A percentile compares a stretch with the other conserved stretches of the same genome.
These are phyloP conservation scores for Cylindrodendrum hubeiense DNA, from an alignment of 2,329 filamentous ascomycete species.

Conservation along the genomic window DNA sequence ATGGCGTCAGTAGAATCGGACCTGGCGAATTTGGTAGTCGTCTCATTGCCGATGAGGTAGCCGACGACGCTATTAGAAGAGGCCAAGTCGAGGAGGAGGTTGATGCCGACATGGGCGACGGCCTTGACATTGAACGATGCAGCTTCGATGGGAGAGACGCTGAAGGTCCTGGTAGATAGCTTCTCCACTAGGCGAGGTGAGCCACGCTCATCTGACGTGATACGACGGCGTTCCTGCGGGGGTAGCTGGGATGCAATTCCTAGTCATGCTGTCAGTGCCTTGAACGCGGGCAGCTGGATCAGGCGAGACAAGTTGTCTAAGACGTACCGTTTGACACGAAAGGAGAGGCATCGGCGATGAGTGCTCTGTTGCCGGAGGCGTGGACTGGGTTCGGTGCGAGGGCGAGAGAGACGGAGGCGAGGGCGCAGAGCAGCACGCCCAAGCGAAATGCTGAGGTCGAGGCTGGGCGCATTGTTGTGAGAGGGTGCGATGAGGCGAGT, in stretches of 20 bases:
- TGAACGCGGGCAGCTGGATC: neutral
- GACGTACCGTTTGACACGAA: conserved; percentile 38
- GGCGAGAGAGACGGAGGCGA: conserved; percentile 26
- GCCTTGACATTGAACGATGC: conserved; percentile 79
- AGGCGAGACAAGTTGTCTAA: neutral
- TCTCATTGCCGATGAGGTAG: conserved; percentile 91
- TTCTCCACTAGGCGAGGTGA: conserved; percentile 80
- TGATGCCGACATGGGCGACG: conserved; percentile 85
- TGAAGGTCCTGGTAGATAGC: conserved; percentile 85
- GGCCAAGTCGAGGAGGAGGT: conserved; percentile 86
- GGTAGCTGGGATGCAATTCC: conserved; percentile 79
- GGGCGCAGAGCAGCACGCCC: conserved; percentile 30
- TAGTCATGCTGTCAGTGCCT: conserved; percentile 48
- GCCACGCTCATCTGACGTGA: conserved; percentile 83
- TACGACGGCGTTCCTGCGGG: conserved; percentile 80
- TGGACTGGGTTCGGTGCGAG: conserved; percentile 29
- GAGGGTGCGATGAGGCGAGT: neutral
- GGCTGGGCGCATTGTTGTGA: conserved; percentile 32
- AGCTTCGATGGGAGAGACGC: conserved; percentile 89
- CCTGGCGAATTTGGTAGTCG: conserved; percentile 86
- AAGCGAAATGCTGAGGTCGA: conserved; percentile 25
- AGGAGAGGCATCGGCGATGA: conserved; percentile 32
- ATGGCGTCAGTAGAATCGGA: conserved; percentile 78
- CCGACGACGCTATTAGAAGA: conserved; percentile 84
- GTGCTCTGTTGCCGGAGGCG: conserved; percentile 29